Conservation (phyloP, 257 asterid genomes). For the Cinchona pubescens region DNA sequence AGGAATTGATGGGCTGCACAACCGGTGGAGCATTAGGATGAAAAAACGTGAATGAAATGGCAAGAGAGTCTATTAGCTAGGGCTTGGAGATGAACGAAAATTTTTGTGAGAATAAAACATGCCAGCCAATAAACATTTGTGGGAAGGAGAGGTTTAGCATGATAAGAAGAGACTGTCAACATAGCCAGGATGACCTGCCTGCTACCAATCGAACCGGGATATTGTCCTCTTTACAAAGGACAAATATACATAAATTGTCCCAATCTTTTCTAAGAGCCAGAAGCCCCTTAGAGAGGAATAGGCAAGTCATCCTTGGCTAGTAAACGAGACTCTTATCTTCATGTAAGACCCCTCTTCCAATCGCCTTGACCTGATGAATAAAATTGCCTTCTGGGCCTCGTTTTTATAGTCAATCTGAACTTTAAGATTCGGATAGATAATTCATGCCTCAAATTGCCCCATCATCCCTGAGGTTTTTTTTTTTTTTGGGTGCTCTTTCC, state of each 20-base stretch:
- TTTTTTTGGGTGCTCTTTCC: background rate
- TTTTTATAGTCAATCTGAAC: constrained; percentile 4
- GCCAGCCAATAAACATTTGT: background rate
- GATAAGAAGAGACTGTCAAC: constrained; percentile 9
- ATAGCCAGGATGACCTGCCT: constrained; percentile 8
- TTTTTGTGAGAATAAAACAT: no score
- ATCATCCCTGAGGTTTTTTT: no score
- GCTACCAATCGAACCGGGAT: background rate
- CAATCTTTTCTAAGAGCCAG: background rate
- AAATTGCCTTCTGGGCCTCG: background rate
- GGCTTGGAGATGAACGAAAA: no score
- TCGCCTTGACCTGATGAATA: background rate
- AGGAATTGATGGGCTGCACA: no score
- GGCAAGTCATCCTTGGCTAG: constrained; percentile 20
- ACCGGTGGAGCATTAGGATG: no score
- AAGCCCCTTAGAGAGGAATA: background rate
- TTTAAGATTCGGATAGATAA: background rate
- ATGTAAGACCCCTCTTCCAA: constrained; percentile 11
- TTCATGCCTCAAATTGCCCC: background rate
- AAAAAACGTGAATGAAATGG: no score
- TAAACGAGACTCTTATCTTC: constrained; percentile 8
- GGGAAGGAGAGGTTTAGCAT: background rate
- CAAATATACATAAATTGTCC: background rate
- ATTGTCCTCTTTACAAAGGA: no score
- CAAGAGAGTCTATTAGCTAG: no score